Base-by-base conservation (phyloP, 345 rosid species). In the Hibiscus tridactylites region DNA sequence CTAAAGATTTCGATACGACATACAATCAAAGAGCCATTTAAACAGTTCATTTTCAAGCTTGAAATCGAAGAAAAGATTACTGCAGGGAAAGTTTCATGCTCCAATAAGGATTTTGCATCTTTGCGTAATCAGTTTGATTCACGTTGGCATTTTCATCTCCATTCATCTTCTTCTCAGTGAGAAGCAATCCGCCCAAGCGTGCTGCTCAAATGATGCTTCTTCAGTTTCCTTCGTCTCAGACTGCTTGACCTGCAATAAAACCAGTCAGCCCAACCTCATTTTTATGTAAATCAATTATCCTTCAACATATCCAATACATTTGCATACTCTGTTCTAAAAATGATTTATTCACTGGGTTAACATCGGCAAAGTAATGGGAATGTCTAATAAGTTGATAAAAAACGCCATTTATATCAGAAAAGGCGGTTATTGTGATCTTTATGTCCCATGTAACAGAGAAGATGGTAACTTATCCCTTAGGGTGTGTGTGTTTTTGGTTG, bases 221-320 rank as follows among this genome's bases (percentile, higher is more conserved):
- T 88, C 79, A 86, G 81, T 76, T 87, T 87, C 79, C 96, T 88
- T 62, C 96, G 77, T 54, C 92, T 82, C 46, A 56, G 66, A 76
- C 81, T 91, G 75, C 75, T 85, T 67, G 80, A 85, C 96, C 97
- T 93, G 84, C 81, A 49, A 49, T 65, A 37, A 28, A 49, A 65
- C 29, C 53, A 49, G 53, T 49, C n/a, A 49, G 53, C 15, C 2
- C 16, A 46, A 44, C 19, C 17, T 24, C 12, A 13, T 46, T 15
- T 65, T 65, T 16, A 63, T n/a, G 24, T 35, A 26, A 35, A 31
- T 29, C 65, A 31, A 29, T 61, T 60, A 17, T 60, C 64, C 37
- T 28, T 12, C 39, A 60, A 29, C 17, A 60, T 7, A 60, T 5
- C n/a, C 19, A 29, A 60, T 29, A 5, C 16, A 60, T 13, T 29